Evolutionary conservation across 768 basidiomycete genomes (phyloP).

Genomic region (Naganishia kalamii): DNA sequence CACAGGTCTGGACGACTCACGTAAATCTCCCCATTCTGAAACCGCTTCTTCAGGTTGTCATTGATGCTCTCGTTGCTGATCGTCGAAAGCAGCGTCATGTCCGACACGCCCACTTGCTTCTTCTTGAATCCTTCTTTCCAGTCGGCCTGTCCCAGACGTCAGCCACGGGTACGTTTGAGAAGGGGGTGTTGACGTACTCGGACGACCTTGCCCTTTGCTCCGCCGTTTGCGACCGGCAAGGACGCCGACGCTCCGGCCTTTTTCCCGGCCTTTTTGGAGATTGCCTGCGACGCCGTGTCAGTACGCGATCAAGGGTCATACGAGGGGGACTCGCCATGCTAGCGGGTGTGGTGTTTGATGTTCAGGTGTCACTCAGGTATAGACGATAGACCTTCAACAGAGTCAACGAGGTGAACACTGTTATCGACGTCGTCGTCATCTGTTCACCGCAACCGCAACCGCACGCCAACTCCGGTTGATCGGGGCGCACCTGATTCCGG

Average conservation of each 20-base stretch:
- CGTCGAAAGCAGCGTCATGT: constrained; percentile 95
- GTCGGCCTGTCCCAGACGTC: constrained; percentile 62
- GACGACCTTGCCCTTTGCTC: constrained; percentile 24
- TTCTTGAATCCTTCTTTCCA: constrained; percentile 99
- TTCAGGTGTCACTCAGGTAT: too few relatives aligned
- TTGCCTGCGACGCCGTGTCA: constrained; percentile 8
- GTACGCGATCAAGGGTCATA: too few relatives aligned
- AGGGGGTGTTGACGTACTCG: constrained; percentile 27
- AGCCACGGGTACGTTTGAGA: neutral
- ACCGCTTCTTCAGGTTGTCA: constrained; percentile 93
- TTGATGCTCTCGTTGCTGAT: constrained; percentile 98
- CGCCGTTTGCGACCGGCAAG: constrained; percentile 29
- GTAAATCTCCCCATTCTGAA: constrained; percentile 92
- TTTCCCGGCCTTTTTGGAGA: constrained; percentile 46
- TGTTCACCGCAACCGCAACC: too few relatives aligned
- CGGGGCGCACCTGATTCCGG: too few relatives aligned
- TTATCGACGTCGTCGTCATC: too few relatives aligned
- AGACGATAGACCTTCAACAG: too few relatives aligned
- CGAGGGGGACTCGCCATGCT: too few relatives aligned
- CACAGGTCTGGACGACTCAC: constrained; percentile 42
- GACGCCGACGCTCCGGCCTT: constrained; percentile 36
- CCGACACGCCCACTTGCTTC: constrained; percentile 94
- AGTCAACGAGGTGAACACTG: too few relatives aligned
- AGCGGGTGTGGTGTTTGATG: too few relatives aligned
- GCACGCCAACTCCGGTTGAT: too few relatives aligned